Conservation (phyloP, 2,329 filamentous ascomycete genomes). For the Epichloe uncinata region DNA sequence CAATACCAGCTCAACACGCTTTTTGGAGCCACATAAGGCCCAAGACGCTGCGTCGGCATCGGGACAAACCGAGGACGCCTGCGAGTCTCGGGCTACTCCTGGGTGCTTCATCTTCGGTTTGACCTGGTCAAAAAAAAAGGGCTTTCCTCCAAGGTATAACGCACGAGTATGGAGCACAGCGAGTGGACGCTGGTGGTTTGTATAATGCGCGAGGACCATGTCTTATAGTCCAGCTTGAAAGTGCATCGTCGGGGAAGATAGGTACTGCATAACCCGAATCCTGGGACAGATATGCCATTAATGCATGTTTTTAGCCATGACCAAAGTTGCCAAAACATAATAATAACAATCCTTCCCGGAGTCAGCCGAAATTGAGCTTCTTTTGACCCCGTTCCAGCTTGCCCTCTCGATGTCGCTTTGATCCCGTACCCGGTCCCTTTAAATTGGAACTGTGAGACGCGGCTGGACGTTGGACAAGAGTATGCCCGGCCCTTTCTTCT, state of each 20-base stretch:
- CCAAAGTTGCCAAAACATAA: background rate
- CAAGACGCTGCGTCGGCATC: background rate
- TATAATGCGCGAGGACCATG: background rate
- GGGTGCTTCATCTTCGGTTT: background rate
- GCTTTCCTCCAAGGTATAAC: background rate
- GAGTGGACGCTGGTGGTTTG: background rate
- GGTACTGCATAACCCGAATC: background rate
- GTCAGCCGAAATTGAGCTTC: constrained; percentile 45
- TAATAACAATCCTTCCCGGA: background rate
- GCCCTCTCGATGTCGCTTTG: constrained; percentile 26
- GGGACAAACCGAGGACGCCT: background rate
- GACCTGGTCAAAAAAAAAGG: background rate
- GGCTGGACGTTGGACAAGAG: constrained; percentile 27
- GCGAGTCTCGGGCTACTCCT: background rate
- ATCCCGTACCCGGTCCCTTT: constrained; percentile 22
- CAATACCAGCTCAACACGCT: constrained; percentile 24
- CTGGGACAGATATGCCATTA: background rate
- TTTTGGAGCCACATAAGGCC: background rate
- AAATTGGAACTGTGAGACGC: constrained; percentile 17
- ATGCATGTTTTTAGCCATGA: background rate
- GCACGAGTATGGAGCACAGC: background rate
- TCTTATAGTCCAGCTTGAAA: background rate
- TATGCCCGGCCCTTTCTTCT: constrained; percentile 37
- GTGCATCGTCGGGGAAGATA: background rate
- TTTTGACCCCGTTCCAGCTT: constrained; percentile 45